Evolutionary conservation across 2,329 filamentous ascomycete species (phyloP), one percentile per base, ranked within the genome.

Genomic region (Leptoxyphium fumago): DNA sequence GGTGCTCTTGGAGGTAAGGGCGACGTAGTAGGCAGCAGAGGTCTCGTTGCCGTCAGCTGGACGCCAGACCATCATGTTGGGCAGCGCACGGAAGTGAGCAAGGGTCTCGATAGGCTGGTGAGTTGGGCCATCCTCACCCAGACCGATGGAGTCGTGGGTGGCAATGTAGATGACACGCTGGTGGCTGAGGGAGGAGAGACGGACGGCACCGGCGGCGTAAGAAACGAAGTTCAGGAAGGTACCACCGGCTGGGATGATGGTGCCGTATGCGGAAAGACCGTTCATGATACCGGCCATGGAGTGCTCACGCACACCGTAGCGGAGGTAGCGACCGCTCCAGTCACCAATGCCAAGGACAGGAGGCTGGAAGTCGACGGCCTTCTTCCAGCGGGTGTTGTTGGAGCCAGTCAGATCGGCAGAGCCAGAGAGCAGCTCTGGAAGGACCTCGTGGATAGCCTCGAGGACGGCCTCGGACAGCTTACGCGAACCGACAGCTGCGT

Each of bases 161-260:
- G 91, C 89, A 57, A 96, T 77, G 81, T 91, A 94, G 73, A 98
- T 88, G 63, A 79, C 75, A 59, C 89, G 89, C 65, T 88, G 76
- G 67, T 84, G 88, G 40, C 88, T 94, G 56, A 98, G 78, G 36
- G 91, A 80, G 32, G 88, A 94, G 49, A 98, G 80, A 70, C 91
- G 89, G 63, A 96, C 82, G 59, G 91, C 82, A 69, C 91, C 91
- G 53, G 91, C 87, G 55, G 85, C 89, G 66, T 98, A 98, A 21
- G 89, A 96, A 56, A 96, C 87, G 68, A 98, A 98, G 82, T 96
- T 98, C 57, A 98, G 75, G 81, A 98, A 98, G 60, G 91, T 96
- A 70, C 91, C 91, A 54, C 80, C 80, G 56, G 88, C 94, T 56
- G 91, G 91, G 62, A 98, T 82, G 62, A 95, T 74, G 61, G 87